phyloP scores from a whole-genome alignment of 768 basidiomycete genomes.

The Trametes cinnabarina region DNA sequence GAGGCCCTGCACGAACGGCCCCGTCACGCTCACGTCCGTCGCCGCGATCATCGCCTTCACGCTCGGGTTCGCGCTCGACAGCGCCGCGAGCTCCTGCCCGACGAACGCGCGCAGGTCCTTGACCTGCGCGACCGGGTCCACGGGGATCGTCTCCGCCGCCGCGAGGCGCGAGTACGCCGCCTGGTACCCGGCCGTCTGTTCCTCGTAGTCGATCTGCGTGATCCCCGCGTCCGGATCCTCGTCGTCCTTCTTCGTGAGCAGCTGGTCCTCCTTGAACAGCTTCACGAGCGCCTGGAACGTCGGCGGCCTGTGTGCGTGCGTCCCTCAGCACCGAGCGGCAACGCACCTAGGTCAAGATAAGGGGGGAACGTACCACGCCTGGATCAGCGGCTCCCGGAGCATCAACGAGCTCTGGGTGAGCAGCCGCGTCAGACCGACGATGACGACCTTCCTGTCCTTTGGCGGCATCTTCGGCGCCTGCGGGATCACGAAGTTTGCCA shows the following conservation, averaged over 20 bases:
- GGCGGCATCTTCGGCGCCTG: constrained; percentile 77
- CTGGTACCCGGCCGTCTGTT: constrained; percentile 88
- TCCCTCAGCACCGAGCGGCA: background rate
- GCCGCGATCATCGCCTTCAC: constrained; percentile 17
- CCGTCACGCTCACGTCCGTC: constrained; percentile 19
- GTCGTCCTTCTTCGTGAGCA: constrained; percentile 46
- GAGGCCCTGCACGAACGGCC: constrained; percentile 23
- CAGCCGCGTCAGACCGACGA: constrained; percentile 75
- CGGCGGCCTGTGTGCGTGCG: constrained; percentile 53
- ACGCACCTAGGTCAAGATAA: background rate
- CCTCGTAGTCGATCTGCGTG: constrained; percentile 85
- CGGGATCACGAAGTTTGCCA: constrained; percentile 73
- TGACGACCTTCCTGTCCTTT: constrained; percentile 83
- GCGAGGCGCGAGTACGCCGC: constrained; percentile 91
- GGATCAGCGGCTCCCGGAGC: constrained; percentile 59
- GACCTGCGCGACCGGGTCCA: constrained; percentile 38
- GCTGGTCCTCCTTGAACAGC: constrained; percentile 76
- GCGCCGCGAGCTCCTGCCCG: constrained; percentile 23
- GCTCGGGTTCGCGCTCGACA: constrained; percentile 16
- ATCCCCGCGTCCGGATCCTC: constrained; percentile 57
- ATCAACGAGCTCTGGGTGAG: constrained; percentile 73
- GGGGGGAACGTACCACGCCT: constrained; percentile 54
- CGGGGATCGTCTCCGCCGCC: constrained; percentile 42
- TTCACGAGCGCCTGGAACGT: constrained; percentile 69
- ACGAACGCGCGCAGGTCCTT: constrained; percentile 28